Evolutionary conservation across 345 rosid genomes (phyloP).

Genomic region (Arabis alpina): DNA sequence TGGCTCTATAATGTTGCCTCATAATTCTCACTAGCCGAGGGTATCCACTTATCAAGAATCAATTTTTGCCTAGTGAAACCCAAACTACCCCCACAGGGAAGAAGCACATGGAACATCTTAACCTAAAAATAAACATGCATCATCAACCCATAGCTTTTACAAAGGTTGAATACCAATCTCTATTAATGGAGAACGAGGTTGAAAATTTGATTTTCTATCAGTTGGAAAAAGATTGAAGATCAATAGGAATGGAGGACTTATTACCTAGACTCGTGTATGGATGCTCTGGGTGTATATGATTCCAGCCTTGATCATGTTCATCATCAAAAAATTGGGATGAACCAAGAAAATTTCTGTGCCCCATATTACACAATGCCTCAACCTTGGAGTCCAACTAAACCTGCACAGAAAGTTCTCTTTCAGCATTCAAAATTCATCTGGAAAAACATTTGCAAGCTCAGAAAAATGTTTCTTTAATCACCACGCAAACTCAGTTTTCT

Average conservation of each 20-base stretch:
- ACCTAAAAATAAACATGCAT: slow-evolving; percentile 22
- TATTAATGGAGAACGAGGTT: background rate
- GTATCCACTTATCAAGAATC: slow-evolving; percentile 20
- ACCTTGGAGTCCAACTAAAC: slow-evolving; percentile 39
- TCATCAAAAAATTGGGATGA: slow-evolving; percentile 58
- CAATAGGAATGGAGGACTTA: slow-evolving; percentile 2
- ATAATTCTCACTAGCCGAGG: slow-evolving; percentile 21
- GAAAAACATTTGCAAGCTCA: slow-evolving; percentile 17
- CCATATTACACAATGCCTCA: slow-evolving; percentile 51
- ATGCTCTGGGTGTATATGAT: slow-evolving; percentile 62
- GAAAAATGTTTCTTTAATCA: background rate
- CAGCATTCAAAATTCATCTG: slow-evolving; percentile 27
- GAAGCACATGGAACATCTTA: slow-evolving; percentile 12
- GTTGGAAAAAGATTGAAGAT: background rate
- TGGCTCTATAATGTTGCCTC: slow-evolving; percentile 4
- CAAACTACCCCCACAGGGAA: slow-evolving; percentile 12
- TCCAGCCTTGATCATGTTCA: slow-evolving; percentile 74
- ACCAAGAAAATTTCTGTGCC: slow-evolving; percentile 64
- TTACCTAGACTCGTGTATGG: slow-evolving; percentile 60
- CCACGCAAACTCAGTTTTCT: slow-evolving; percentile 9
- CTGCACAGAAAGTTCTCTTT: slow-evolving; percentile 45
- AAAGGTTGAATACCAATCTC: slow-evolving; percentile 10
- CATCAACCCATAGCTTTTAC: slow-evolving; percentile 26
- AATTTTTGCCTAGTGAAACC: slow-evolving; percentile 15
- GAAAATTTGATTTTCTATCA: slow-evolving; percentile 2